phyloP scores from a whole-genome alignment of 371 early-diverging fungal species.

The Mortierella sp. region DNA sequence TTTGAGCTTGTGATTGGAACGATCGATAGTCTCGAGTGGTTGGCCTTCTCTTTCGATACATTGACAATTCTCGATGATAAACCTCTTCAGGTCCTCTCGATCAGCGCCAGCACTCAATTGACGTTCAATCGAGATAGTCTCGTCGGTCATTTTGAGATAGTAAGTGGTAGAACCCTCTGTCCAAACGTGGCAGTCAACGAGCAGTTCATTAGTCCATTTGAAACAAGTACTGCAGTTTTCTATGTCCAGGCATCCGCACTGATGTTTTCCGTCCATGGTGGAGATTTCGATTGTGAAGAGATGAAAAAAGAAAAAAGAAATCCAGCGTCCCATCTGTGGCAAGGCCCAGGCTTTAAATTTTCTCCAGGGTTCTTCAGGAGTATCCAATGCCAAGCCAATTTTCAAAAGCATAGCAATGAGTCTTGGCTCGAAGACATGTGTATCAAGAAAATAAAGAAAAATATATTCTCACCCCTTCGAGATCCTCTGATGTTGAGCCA shows the following conservation, averaged over 20 bases:
- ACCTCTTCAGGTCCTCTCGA: constrained; percentile 2
- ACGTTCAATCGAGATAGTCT: not conserved
- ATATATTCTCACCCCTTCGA: too few species aligned
- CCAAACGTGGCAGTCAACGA: constrained; percentile 9
- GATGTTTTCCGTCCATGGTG: not conserved
- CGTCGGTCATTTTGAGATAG: constrained; percentile 5
- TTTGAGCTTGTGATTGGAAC: too few species aligned
- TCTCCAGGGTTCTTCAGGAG: too few species aligned
- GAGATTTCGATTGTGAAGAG: too few species aligned
- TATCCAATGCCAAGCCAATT: too few species aligned
- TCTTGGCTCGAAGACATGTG: too few species aligned
- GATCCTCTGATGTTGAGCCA: too few species aligned
- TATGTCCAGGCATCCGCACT: constrained; percentile 6
- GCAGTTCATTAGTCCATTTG: constrained; percentile 2
- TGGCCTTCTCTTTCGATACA: constrained; percentile 2
- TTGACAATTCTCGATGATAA: constrained; percentile 6
- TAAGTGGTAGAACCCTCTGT: not conserved
- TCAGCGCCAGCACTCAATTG: not conserved
- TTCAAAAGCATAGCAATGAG: too few species aligned
- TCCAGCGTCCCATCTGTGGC: too few species aligned
- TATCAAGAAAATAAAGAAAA: too few species aligned
- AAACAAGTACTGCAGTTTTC: constrained; percentile 6
- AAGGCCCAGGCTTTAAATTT: too few species aligned
- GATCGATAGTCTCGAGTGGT: constrained; percentile 1
- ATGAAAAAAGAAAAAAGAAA: too few species aligned